phyloP scores from a whole-genome alignment of 2,329 filamentous ascomycete genomes.

The Penicillium frequentans region DNA sequence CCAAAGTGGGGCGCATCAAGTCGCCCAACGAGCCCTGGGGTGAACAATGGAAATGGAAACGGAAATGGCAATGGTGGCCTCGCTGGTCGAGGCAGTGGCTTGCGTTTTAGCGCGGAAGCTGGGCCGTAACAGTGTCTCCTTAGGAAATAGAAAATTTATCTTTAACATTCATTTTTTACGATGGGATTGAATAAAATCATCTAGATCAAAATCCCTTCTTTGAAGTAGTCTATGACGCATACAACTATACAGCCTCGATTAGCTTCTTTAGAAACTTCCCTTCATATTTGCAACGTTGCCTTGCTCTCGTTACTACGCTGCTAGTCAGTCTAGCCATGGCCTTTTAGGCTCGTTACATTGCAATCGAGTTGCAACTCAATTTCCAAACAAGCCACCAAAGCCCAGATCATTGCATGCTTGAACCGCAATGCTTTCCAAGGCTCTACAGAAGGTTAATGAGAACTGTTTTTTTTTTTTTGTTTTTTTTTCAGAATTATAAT shows the following conservation, averaged over 20 bases:
- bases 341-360: not conserved
- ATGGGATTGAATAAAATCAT: not conserved
- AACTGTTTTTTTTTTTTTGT: not conserved
- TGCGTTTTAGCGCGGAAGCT: conserved; percentile 37
- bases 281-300: not conserved
- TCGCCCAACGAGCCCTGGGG: conserved; percentile 42
- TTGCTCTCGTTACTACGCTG: not conserved
- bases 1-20: conserved; percentile 39
- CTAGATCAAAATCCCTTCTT: not conserved
- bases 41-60: conserved; percentile 34
- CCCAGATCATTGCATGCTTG: not conserved
- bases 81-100: conserved; percentile 35
- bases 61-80: conserved; percentile 22
- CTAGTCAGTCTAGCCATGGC: not conserved
- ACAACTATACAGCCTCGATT: not conserved
- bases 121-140: not conserved
- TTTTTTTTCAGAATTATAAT: not conserved
- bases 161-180: not conserved
- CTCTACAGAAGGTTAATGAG: no score
- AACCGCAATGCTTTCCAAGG: no score
- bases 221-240: conserved; percentile 1
- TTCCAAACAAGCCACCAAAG: not conserved
- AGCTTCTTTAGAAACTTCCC: not conserved
- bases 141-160: not conserved
- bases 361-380: not conserved